A percentile compares a stretch with the other conserved stretches of the same genome.
These are phyloP conservation scores for Pseudofabraea citricarpa DNA, from an alignment of 2,329 filamentous ascomycete species.

Conservation along the genomic window DNA sequence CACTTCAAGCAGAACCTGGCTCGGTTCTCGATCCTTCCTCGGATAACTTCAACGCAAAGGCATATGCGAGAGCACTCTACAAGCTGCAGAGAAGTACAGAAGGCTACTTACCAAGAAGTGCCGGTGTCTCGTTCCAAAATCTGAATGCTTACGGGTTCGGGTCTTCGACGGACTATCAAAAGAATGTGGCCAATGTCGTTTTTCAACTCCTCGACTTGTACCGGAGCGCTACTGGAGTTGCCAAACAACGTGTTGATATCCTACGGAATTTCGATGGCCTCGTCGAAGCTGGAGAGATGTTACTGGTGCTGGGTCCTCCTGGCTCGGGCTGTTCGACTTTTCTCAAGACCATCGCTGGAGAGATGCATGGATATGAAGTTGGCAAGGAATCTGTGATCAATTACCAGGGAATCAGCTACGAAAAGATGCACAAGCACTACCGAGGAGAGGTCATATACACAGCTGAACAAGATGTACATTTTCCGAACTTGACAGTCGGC, in stretches of 20 bases:
- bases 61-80: too few relatives aligned
- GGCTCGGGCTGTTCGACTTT: slow-evolving; percentile 55
- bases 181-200: too few relatives aligned
- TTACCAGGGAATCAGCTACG: slow-evolving; percentile 48
- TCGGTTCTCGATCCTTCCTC: too few relatives aligned
- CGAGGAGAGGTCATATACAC: slow-evolving; percentile 46
- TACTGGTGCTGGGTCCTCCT: slow-evolving; percentile 62
- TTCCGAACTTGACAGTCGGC: slow-evolving; percentile 67
- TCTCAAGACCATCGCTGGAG: slow-evolving; percentile 47
- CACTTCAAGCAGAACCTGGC: too few relatives aligned
- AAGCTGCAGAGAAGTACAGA: too few relatives aligned
- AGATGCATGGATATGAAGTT: slow-evolving; percentile 50
- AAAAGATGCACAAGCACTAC: slow-evolving; percentile 43
- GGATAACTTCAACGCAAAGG: too few relatives aligned
- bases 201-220: too few relatives aligned
- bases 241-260: slow-evolving; percentile 46
- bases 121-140: too few relatives aligned
- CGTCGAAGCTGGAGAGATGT: slow-evolving; percentile 56
- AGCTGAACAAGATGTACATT: slow-evolving; percentile 69
- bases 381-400: slow-evolving; percentile 46
- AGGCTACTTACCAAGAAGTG: too few relatives aligned
- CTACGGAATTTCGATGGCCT: slow-evolving; percentile 59
- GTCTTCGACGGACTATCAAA: too few relatives aligned
- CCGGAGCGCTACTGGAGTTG: too few relatives aligned
- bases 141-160: too few relatives aligned